A percentile compares a stretch with the other conserved stretches of the same genome.
These are phyloP conservation scores for Cladosporium sp. DNA, from an alignment of 2,329 filamentous ascomycete species.

Conservation along the genomic window DNA sequence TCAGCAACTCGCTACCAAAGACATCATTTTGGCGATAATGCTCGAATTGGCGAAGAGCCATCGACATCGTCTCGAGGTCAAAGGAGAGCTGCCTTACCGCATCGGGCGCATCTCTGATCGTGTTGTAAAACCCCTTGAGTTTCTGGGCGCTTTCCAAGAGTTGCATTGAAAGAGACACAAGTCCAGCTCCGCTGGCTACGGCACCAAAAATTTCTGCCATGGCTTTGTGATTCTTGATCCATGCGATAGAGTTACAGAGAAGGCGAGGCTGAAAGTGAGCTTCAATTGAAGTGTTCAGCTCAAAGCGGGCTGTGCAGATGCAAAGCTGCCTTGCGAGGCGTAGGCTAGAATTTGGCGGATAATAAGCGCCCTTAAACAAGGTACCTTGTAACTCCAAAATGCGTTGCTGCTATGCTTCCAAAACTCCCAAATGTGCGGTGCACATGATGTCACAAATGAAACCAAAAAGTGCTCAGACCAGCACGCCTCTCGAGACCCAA, in stretches of 20 bases:
- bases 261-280: too few relatives aligned
- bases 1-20: not conserved
- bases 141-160: constrained; percentile 14
- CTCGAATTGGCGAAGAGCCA: constrained; percentile 7
- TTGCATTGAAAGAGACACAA: constrained; percentile 14
- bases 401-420: too few relatives aligned
- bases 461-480: constrained; percentile 43
- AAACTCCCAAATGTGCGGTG: not conserved
- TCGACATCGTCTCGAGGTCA: constrained; percentile 7
- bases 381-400: too few relatives aligned
- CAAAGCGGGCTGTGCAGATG: too few relatives aligned
- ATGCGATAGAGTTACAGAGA: too few relatives aligned
- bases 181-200: constrained; percentile 12
- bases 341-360: too few relatives aligned
- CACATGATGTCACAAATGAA: not conserved
- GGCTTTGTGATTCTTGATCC: not conserved
- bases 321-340: too few relatives aligned
- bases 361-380: too few relatives aligned
- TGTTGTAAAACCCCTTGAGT: constrained; percentile 11
- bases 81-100: not conserved
- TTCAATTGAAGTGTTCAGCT: too few relatives aligned
- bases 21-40: not conserved
- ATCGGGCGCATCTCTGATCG: not conserved
- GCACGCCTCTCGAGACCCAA: constrained; percentile 73
- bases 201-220: constrained; percentile 16